Evolutionary conservation across 2,329 filamentous ascomycete genomes (phyloP), one percentile per base, ranked within the genome.

Genomic region (Monilinia fructigena): DNA sequence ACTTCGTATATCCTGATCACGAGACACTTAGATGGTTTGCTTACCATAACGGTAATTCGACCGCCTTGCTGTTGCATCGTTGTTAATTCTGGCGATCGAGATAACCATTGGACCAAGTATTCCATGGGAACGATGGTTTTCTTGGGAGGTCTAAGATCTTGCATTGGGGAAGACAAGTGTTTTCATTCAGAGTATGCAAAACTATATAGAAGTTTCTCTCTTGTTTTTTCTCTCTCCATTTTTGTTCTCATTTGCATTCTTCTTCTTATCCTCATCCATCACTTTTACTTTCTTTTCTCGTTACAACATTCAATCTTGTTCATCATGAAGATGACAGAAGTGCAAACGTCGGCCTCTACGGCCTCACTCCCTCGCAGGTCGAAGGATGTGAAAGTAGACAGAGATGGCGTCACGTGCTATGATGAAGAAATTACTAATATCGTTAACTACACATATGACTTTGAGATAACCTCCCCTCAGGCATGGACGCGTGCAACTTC

Each of bases 351-450:
- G 26, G 62, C 23, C 52, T 50, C 42, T 47, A 26, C 28, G 48
- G 18, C 40, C 20, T 53, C 63, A 38, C 31, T 26, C 20, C 16
- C 55, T 60, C 55, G 63, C 63, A 52, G 45, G 45, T 16, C 16
- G 20, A 60, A 31, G 47, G 40, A n/a, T 52, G 45, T 23, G 18
- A 59, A n/a, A 38, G 55, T 48, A 42, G 47, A 48, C 23, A 60
- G 55, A 31, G 62, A 62, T 42, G 35, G 52, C 23, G 8, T 26
- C 26, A 50, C 18, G n/a, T 42, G n/a, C 20, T 70, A 70, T 26
- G 71, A 73, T 35, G 63, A 69, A 40, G 56, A 72, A 12, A 45
- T 73, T 31, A 47, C 65, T 11, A 63, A 67, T 20, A 72, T 73
- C 58, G 59, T 55, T 18, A 59, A 68, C 20, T 73, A 73, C 66